phyloP scores from a whole-genome alignment of 805 yeast species.

The Lipomyces anomalus region DNA sequence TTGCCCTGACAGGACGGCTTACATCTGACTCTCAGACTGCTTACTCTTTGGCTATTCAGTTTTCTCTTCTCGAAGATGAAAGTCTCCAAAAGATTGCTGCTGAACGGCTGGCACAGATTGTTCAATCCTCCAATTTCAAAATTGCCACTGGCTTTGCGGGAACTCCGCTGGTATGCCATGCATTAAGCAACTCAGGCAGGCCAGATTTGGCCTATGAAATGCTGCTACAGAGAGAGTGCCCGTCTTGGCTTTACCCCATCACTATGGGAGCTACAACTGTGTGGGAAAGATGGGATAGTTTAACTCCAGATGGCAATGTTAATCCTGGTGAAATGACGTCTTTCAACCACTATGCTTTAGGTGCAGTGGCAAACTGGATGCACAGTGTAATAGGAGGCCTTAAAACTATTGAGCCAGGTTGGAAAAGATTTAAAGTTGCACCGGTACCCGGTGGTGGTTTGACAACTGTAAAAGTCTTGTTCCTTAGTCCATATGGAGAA shows the following conservation, averaged over 20 bases:
- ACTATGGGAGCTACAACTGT: slow-evolving; percentile 32
- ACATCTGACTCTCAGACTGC: slow-evolving; percentile 29
- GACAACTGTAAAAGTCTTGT: too few species aligned
- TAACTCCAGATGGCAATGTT: slow-evolving; percentile 29
- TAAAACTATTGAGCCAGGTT: slow-evolving; percentile 20
- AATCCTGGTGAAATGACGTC: slow-evolving; percentile 32
- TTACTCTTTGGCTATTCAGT: slow-evolving; percentile 26
- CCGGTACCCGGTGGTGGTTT: too few species aligned
- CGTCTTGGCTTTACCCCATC: slow-evolving; percentile 32
- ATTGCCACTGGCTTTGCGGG: slow-evolving; percentile 33
- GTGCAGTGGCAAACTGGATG: slow-evolving; percentile 27
- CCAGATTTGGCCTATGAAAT: slow-evolving; percentile 26
- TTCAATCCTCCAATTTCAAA: not conserved
- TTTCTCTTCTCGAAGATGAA: slow-evolving; percentile 18
- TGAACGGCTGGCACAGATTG: slow-evolving; percentile 11
- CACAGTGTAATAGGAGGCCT: slow-evolving; percentile 25
- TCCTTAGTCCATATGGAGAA: too few species aligned
- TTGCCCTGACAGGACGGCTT: slow-evolving; percentile 22
- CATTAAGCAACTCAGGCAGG: slow-evolving; percentile 24
- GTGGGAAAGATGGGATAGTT: slow-evolving; percentile 33
- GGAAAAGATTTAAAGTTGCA: slow-evolving; percentile 17
- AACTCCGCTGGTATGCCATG: slow-evolving; percentile 29
- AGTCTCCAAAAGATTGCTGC: slow-evolving; percentile 25
- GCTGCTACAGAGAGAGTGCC: slow-evolving; percentile 26
- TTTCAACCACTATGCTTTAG: slow-evolving; percentile 31